A percentile compares a stretch with the other conserved stretches of the same genome.
These are phyloP conservation scores for Scleroderma bovista DNA, from an alignment of 768 basidiomycete species.

Conservation along the genomic window DNA sequence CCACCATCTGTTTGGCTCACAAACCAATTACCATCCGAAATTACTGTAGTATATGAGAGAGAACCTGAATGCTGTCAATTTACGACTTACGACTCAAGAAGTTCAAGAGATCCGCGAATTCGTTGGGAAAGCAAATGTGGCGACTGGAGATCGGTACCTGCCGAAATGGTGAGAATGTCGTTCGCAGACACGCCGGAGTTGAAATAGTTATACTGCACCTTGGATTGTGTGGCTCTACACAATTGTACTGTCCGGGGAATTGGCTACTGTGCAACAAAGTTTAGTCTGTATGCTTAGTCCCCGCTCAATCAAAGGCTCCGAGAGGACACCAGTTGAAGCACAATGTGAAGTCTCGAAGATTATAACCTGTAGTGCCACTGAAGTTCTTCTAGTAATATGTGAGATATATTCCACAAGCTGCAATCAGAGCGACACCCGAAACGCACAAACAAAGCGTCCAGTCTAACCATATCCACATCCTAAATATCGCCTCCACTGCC, in stretches of 20 bases:
- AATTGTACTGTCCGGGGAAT: no score
- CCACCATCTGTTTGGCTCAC: not conserved
- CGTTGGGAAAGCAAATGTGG: constrained; percentile 27
- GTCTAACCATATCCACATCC: constrained; percentile 46
- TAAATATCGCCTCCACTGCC: constrained; percentile 33
- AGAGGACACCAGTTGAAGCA: no score
- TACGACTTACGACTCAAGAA: constrained; percentile 34
- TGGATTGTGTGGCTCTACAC: not conserved
- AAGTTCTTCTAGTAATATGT: not conserved
- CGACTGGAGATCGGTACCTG: constrained; percentile 22
- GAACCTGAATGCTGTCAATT: constrained; percentile 33
- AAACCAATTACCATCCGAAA: not conserved
- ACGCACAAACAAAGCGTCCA: constrained; percentile 1
- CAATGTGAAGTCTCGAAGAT: no score
- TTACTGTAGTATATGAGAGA: constrained; percentile 37
- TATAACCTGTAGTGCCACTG: not conserved
- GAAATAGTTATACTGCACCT: not conserved
- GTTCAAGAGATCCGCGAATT: constrained; percentile 32
- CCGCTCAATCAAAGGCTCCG: no score
- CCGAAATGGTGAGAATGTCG: not conserved
- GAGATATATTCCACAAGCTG: not conserved
- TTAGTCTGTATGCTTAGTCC: no score
- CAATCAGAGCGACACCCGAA: not conserved
- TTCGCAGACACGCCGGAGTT: constrained; percentile 18
- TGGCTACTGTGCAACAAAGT: no score